These are phyloP conservation scores for Gastrolobium bilobum DNA, from an alignment of 306 rosid genomes.

Conservation along the genomic window DNA sequence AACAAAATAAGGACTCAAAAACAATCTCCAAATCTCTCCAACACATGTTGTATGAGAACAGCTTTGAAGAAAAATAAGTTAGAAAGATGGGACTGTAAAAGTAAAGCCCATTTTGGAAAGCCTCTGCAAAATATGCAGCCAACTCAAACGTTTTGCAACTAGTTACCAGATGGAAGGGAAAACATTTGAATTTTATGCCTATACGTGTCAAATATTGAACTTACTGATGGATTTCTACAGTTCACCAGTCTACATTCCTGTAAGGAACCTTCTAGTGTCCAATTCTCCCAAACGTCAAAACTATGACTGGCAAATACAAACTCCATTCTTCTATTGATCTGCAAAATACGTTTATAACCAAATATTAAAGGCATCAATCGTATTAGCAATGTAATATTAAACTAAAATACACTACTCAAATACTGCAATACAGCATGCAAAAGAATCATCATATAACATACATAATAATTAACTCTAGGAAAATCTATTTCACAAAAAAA, in stretches of 20 bases:
- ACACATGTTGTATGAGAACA: background rate
- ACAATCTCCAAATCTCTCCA: conserved; percentile 15
- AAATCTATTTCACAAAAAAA: too few relatives aligned
- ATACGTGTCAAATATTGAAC: conserved; percentile 46
- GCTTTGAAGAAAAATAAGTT: conserved; percentile 9
- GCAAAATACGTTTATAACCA: conserved; percentile 51
- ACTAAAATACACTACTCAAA: conserved; percentile 19
- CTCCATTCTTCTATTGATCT: conserved; percentile 96
- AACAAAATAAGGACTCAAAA: conserved; percentile 24
- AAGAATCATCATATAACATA: conserved; percentile 24
- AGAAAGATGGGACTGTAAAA: background rate
- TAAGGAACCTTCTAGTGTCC: conserved; percentile 86
- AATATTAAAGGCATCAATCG: conserved; percentile 23
- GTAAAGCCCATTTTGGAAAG: conserved; percentile 21
- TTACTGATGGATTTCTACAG: conserved; percentile 84
- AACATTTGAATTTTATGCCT: conserved; percentile 27
- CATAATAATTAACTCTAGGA: background rate
- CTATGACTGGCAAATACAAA: conserved; percentile 98
- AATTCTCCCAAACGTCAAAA: conserved; percentile 98
- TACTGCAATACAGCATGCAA: conserved; percentile 16
- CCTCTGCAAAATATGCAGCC: conserved; percentile 36
- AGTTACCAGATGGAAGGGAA: conserved; percentile 22
- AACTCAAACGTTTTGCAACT: background rate
- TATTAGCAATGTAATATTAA: conserved; percentile 38
- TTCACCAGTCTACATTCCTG: conserved; percentile 93